These are phyloP conservation scores for Acanthamoeba culbertsoni DNA, from an alignment of 208 protist genomes.

Conservation along the genomic window DNA sequence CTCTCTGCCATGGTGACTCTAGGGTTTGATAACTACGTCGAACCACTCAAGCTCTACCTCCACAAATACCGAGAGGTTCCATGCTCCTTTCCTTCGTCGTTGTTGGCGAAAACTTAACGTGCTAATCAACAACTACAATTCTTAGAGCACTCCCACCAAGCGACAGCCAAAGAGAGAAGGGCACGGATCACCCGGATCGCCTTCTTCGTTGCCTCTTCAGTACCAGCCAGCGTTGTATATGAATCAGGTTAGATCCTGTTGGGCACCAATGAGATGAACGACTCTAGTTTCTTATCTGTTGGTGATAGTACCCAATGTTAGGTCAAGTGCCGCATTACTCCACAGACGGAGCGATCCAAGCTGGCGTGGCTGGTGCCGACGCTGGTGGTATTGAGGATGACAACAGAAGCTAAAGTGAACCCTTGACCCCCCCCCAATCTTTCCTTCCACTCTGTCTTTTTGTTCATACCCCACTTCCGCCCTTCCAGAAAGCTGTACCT, in stretches of 20 bases:
- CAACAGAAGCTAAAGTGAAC: background rate
- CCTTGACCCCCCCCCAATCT: background rate
- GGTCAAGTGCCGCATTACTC: background rate
- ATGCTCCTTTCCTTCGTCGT: background rate
- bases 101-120: no score
- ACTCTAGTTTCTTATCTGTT: no score
- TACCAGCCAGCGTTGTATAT: slow-evolving; percentile 8
- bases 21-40: slow-evolving; percentile 79
- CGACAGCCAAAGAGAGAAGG: background rate
- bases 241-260: no score
- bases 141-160: slow-evolving; percentile 41
- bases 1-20: slow-evolving; percentile 75
- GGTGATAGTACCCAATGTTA: slow-evolving; percentile 17
- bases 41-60: slow-evolving; percentile 76
- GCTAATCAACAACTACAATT: background rate
- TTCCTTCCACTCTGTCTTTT: background rate
- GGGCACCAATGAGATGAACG: no score
- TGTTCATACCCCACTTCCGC: background rate
- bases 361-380: background rate
- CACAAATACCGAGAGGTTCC: slow-evolving; percentile 70
- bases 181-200: background rate
- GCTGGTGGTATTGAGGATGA: background rate
- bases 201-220: background rate
- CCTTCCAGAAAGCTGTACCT: background rate
- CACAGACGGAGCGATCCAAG: background rate